A percentile compares a stretch with the other conserved stretches of the same genome.
Evolutionary conservation across 768 basidiomycete species (phyloP).

Genomic region (Collybia nuda): DNA sequence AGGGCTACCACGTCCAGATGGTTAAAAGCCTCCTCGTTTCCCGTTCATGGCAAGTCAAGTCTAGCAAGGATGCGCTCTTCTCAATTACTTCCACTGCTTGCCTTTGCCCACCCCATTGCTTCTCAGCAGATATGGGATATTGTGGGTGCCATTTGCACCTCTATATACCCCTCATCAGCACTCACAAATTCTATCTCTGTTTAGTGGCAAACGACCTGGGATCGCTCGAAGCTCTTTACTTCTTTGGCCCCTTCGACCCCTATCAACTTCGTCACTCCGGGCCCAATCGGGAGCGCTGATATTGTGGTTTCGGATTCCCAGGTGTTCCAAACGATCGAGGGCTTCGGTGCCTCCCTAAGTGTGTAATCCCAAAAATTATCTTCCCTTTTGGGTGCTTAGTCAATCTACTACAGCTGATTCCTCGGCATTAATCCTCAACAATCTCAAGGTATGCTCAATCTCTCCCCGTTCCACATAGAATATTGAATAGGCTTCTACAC

Average conservation of each 20-base stretch:
- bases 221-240: slow-evolving; percentile 50
- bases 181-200: background rate
- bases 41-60: background rate
- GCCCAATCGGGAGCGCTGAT: slow-evolving; percentile 56
- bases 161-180: background rate
- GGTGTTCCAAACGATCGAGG: slow-evolving; percentile 62
- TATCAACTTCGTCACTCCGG: slow-evolving; percentile 61
- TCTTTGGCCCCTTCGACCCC: slow-evolving; percentile 43
- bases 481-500: background rate
- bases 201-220: slow-evolving; percentile 65
- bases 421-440: slow-evolving; percentile 57
- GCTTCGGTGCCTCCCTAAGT: slow-evolving; percentile 72
- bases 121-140: slow-evolving; percentile 23
- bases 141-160: slow-evolving; percentile 2
- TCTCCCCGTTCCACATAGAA: too few relatives aligned
- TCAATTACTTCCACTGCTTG: slow-evolving; percentile 5
- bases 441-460: slow-evolving; percentile 53
- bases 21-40: slow-evolving; percentile 5
- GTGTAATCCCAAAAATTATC: background rate
- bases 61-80: slow-evolving; percentile 5
- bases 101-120: slow-evolving; percentile 6
- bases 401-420: slow-evolving; percentile 56
- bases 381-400: background rate
- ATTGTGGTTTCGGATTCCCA: slow-evolving; percentile 57
- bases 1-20: background rate